Percentiles rank a stretch among this genome's conserved stretches.
These are phyloP conservation scores for Quercus phellos DNA, from an alignment of 331 rosid genomes.

Conservation along the genomic window DNA sequence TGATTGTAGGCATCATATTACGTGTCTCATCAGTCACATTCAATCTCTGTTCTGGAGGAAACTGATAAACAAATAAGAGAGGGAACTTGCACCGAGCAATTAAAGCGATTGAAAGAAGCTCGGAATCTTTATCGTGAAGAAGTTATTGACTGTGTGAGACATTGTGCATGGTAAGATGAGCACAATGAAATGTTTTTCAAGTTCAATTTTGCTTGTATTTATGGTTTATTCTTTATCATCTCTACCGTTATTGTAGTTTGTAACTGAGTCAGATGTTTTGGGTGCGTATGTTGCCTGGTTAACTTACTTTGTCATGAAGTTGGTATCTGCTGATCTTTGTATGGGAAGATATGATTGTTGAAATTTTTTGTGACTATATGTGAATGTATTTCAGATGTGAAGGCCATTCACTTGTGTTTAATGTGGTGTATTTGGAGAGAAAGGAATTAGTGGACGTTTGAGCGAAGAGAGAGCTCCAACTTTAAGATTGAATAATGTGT, in stretches of 20 bases:
- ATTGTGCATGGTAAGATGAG: conserved; percentile 82
- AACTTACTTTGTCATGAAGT: conserved; percentile 2
- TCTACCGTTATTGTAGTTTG: neutral
- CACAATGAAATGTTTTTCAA: conserved; percentile 12
- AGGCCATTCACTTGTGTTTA: no score
- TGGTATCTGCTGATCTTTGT: neutral
- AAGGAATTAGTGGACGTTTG: no score
- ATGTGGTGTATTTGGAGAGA: no score
- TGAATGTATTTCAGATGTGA: no score
- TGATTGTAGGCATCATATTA: conserved; percentile 76
- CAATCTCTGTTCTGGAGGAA: conserved; percentile 85
- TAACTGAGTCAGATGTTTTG: neutral
- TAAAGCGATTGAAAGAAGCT: conserved; percentile 88
- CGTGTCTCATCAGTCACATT: conserved; percentile 84
- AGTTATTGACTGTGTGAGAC: conserved; percentile 80
- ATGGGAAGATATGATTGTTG: neutral
- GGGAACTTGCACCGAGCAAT: conserved; percentile 60
- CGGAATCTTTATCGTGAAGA: conserved; percentile 78
- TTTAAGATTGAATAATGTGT: no score
- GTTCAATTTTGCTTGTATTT: neutral
- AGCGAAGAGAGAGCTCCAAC: no score
- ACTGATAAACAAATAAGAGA: conserved; percentile 89
- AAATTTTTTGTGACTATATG: no score
- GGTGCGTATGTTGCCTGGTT: neutral
- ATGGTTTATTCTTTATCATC: neutral